Evolutionary conservation across 1,139 yeast species (phyloP).

Genomic region (Zygosaccharomyces sapae): DNA sequence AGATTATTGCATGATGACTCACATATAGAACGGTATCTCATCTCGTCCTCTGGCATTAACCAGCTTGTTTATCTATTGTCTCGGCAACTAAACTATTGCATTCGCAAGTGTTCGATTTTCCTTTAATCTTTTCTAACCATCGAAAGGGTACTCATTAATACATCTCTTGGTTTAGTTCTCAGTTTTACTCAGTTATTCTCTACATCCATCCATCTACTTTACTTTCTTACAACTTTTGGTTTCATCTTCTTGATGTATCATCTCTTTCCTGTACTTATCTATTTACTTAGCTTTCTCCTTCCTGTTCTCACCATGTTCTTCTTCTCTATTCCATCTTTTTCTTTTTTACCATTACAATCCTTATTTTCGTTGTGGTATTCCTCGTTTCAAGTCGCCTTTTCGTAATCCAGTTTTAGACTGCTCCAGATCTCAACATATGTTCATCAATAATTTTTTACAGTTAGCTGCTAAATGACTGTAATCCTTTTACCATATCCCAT

Average conservation of each 20-base stretch:
- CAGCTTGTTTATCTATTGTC: too few relatives aligned
- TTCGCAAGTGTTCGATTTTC: too few relatives aligned
- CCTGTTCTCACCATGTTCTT: not conserved
- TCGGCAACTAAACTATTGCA: too few relatives aligned
- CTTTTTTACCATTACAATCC: not conserved
- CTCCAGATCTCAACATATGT: not conserved
- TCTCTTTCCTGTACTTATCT: not conserved
- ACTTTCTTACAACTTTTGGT: not conserved
- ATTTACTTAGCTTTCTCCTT: not conserved
- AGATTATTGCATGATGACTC: too few relatives aligned
- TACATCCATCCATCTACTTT: not conserved
- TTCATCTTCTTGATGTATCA: not conserved
- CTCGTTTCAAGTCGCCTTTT: not conserved
- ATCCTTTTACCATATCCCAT: not conserved
- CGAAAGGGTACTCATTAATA: too few relatives aligned
- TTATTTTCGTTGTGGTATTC: not conserved
- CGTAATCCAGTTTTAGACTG: not conserved
- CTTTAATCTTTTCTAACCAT: too few relatives aligned
- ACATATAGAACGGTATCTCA: too few relatives aligned
- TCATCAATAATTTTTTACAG: not conserved
- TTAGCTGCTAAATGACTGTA: not conserved
- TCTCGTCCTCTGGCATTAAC: too few relatives aligned
- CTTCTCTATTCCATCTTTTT: not conserved
- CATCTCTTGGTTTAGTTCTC: not conserved
- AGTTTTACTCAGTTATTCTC: not conserved